These are phyloP conservation scores for Rhexocercosporidium sp. DNA, from an alignment of 2,329 filamentous ascomycete species.

Conservation along the genomic window DNA sequence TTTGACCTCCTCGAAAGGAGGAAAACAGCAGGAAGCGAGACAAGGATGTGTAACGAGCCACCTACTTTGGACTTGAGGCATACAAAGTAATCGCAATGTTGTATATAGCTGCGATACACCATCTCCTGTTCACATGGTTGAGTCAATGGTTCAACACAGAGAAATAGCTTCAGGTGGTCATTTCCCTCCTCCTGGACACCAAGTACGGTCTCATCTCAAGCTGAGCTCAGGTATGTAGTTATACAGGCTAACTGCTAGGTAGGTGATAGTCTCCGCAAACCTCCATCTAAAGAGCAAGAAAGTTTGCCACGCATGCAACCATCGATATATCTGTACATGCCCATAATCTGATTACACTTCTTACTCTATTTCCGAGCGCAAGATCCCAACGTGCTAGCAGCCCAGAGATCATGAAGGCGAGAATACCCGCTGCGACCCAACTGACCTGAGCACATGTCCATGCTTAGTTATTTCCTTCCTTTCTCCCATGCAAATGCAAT, in stretches of 20 bases:
- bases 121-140: too few relatives aligned
- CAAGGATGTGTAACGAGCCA: too few relatives aligned
- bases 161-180: background rate
- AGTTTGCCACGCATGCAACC: background rate
- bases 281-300: background rate
- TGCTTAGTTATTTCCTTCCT: background rate
- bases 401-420: background rate
- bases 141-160: too few relatives aligned
- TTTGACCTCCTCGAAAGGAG: too few relatives aligned
- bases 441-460: background rate
- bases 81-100: too few relatives aligned
- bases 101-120: too few relatives aligned
- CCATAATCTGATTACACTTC: background rate
- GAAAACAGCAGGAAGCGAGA: too few relatives aligned
- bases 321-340: conserved; percentile 1
- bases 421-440: background rate
- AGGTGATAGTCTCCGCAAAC: background rate
- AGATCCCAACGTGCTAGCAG: background rate
- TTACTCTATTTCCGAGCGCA: background rate
- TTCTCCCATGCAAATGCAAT: background rate
- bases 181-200: background rate
- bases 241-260: background rate
- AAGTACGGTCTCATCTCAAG: background rate
- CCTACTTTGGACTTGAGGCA: too few relatives aligned
- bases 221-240: background rate